Evolutionary conservation across 768 basidiomycete genomes (phyloP), one percentile per base, ranked within the genome.

Genomic region (Suillus occidentalis): DNA sequence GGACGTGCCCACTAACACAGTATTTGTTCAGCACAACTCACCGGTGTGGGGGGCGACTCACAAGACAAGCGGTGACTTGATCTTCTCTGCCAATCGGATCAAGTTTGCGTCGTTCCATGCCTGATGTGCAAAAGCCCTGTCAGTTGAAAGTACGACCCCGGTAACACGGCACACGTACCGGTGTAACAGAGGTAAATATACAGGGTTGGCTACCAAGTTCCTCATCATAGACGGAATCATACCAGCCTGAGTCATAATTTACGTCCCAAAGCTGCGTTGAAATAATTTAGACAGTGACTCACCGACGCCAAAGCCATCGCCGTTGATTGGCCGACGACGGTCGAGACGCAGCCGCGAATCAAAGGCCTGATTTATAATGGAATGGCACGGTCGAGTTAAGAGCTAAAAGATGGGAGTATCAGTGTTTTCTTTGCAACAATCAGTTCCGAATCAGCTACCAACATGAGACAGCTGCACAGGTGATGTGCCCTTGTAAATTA

Each of bases 71-170:
- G 95, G 94, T 1, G 93, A 95, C 75, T 95, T 93, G 78, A 97
- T 96, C 81, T 99, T 99, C 78, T 98, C 96, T 1, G 97, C 97
- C 37, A 99, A 78, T 18, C 97, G 87, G n/a, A 85, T 86, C 52
- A 99, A 84, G 74, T 99, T 99, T 31, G 89, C 86, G 72, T 98
- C 97, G 72, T 95, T 96, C 97, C 97, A 99, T 8, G 95, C 97
- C 91, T 97, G 56, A 60, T 57, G 59, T 22, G 20, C 40, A 39
- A 6, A n/a, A 22, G 31, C 6, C 14, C 13, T n/a, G 58, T 77
- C 60, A 73, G 61, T 6, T 22, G 36, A 64, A 2, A 60, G 60
- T 31, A 18, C 20, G 18, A 42, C 6, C 12, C 18, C 4, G 18
- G 25, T 7, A 40, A 18, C 5, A 63, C 22, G n/a, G 16, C 13